Evolutionary conservation across 768 basidiomycete genomes (phyloP).

Genomic region (Boletales sp.): DNA sequence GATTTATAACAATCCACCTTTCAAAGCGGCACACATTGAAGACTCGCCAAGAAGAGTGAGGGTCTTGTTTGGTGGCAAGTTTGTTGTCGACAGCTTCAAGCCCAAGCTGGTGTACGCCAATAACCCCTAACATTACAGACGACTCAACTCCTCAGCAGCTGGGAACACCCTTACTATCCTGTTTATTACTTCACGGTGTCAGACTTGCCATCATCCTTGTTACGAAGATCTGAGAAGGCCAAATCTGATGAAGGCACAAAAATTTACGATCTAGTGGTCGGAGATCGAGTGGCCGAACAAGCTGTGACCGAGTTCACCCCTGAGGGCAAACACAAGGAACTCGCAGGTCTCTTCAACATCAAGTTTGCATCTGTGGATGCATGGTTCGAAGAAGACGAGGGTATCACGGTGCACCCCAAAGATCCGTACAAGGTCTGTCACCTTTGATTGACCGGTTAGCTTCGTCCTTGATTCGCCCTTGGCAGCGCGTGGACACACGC

Average conservation of each 20-base stretch:
- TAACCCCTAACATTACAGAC: neutral
- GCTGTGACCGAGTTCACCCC: constrained; percentile 36
- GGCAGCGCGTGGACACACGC: constrained; percentile 61
- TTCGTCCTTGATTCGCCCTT: neutral
- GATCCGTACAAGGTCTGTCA: constrained; percentile 64
- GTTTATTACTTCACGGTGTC: constrained; percentile 48
- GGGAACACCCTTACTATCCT: constrained; percentile 54
- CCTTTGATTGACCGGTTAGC: too few relatives aligned
- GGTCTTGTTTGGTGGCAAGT: constrained; percentile 48
- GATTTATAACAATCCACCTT: constrained; percentile 26
- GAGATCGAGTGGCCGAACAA: constrained; percentile 33
- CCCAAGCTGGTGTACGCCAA: constrained; percentile 56
- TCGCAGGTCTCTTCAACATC: constrained; percentile 48
- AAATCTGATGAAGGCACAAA: constrained; percentile 30
- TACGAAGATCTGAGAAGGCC: constrained; percentile 31
- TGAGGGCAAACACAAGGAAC: constrained; percentile 29
- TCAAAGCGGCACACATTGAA: constrained; percentile 47
- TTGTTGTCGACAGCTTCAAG: constrained; percentile 52
- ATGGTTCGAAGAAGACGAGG: constrained; percentile 71
- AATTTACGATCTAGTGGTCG: constrained; percentile 47
- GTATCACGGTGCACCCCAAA: constrained; percentile 57
- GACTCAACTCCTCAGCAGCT: constrained; percentile 34
- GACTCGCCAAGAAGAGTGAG: constrained; percentile 48
- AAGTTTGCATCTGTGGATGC: constrained; percentile 49
- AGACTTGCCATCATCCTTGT: constrained; percentile 43